These are phyloP conservation scores for Solanum hybrid DNA, from an alignment of 305 asterid genomes.

Conservation along the genomic window DNA sequence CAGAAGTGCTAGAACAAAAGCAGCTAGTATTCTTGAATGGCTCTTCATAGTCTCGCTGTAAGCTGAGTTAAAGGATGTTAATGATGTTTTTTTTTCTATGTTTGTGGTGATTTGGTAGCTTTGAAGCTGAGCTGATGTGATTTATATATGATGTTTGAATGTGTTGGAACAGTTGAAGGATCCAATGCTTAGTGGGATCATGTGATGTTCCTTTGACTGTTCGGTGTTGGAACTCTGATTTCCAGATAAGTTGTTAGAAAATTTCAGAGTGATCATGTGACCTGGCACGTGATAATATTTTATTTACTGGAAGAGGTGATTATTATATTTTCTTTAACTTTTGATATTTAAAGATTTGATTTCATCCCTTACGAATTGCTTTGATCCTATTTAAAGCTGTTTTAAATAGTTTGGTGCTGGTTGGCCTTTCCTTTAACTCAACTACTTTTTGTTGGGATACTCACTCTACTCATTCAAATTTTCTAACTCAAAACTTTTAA, in stretches of 20 bases:
- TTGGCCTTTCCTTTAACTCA: not conserved
- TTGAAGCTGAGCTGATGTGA: conserved; percentile 10
- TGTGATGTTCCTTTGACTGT: conserved; percentile 50
- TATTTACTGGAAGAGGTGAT: conserved; percentile 16
- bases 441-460: not conserved
- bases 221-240: conserved; percentile 36
- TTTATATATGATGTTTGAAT: conserved; percentile 8
- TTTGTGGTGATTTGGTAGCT: conserved; percentile 19
- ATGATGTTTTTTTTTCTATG: not conserved
- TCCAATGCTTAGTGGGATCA: conserved; percentile 48
- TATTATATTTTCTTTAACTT: conserved; percentile 9
- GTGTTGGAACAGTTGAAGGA: conserved; percentile 20
- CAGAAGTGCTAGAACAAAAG: conserved; percentile 30
- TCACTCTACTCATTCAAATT: not conserved
- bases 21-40: conserved; percentile 14
- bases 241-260: conserved; percentile 34
- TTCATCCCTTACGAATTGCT: not conserved
- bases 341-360: not conserved
- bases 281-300: conserved; percentile 41
- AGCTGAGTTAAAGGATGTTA: not conserved
- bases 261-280: conserved; percentile 45
- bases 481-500: not conserved
- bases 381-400: conserved; percentile 7
- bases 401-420: not conserved
- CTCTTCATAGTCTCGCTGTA: conserved; percentile 25